phyloP scores from a whole-genome alignment of 73 alveolate genomes.

The Symbiodinium natans region DNA sequence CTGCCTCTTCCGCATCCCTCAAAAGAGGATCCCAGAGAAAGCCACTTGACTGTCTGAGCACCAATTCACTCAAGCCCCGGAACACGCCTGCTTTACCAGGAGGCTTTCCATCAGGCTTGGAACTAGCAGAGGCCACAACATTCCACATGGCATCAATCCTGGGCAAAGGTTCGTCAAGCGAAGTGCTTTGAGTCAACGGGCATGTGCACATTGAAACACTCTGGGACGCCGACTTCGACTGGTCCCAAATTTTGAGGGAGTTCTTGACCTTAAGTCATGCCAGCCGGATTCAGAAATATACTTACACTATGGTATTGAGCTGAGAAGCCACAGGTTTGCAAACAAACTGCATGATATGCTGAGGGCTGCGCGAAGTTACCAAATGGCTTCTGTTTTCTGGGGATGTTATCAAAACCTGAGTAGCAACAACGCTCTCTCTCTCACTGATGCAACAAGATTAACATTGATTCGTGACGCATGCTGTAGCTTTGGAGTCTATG shows the following conservation, averaged over 20 bases:
- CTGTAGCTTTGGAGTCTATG: too few relatives aligned
- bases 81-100: neutral
- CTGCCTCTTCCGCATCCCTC: too few relatives aligned
- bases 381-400: slow-evolving; percentile 68
- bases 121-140: neutral
- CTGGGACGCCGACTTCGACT: neutral
- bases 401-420: slow-evolving; percentile 83
- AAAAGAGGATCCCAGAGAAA: too few relatives aligned
- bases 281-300: neutral
- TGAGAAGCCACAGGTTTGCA: too few relatives aligned
- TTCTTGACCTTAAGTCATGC: slow-evolving; percentile 37
- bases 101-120: slow-evolving; percentile 35
- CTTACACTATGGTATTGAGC: too few relatives aligned
- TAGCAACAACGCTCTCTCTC: too few relatives aligned
- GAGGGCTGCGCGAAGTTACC: slow-evolving; percentile 25
- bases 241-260: slow-evolving; percentile 70
- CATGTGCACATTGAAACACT: neutral
- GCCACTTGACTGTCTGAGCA: too few relatives aligned
- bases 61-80: neutral
- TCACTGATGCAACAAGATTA: too few relatives aligned
- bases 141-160: slow-evolving; percentile 91
- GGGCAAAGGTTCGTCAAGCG: neutral
- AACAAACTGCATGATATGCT: neutral
- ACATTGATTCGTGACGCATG: too few relatives aligned
- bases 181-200: neutral